Conservation (phyloP, 148 eudicot genomes). For the Linanthus parryae region DNA sequence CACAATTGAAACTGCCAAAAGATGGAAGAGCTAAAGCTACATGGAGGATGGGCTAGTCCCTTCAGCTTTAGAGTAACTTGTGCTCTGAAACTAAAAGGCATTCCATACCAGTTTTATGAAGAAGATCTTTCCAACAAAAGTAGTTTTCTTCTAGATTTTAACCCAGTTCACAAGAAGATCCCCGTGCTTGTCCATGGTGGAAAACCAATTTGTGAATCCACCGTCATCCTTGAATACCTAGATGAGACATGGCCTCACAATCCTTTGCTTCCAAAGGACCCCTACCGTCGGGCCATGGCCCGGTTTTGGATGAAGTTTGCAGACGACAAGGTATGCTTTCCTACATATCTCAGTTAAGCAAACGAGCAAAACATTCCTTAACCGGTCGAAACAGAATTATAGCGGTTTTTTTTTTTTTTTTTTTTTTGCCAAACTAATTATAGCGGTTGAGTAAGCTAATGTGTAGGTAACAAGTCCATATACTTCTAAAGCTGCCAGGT, state of each 20-base stretch:
- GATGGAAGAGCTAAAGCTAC: conserved; percentile 5
- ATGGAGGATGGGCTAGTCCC: conserved; percentile 2
- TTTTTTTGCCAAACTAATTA: neutral
- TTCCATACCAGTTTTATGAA: neutral
- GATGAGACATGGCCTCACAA: conserved; percentile 21
- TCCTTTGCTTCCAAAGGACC: neutral
- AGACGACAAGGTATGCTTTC: neutral
- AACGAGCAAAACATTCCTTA: neutral
- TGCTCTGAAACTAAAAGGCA: neutral
- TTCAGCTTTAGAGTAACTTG: neutral
- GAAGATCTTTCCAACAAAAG: conserved; percentile 22
- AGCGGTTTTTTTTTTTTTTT: neutral
- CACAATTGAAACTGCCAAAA: too few relatives aligned
- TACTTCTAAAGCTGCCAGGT: neutral
- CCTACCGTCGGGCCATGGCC: conserved; percentile 1
- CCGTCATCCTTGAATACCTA: conserved; percentile 42
- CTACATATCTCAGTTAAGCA: neutral
- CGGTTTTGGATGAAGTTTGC: conserved; percentile 1
- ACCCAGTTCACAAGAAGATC: conserved; percentile 51
- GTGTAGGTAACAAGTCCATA: neutral
- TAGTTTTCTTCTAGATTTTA: conserved; percentile 40
- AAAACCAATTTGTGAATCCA: conserved; percentile 41
- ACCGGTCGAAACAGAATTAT: neutral
- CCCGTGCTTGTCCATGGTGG: conserved; percentile 48
- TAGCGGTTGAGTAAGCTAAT: neutral